phyloP scores from a whole-genome alignment of 1,139 yeast species.

The Diutina sp. region DNA sequence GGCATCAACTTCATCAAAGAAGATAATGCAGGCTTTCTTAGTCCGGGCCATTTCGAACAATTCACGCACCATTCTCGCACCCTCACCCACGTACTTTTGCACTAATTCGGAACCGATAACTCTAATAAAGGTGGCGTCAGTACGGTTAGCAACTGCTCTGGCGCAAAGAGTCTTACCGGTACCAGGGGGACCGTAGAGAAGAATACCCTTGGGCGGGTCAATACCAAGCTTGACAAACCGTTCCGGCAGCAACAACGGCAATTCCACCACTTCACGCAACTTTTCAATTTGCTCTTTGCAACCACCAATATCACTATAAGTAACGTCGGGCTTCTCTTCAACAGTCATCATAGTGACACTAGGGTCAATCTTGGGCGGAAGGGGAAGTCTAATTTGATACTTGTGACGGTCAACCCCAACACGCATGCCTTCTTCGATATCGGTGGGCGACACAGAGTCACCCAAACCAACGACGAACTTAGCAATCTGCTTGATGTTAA shows the following conservation, averaged over 20 bases:
- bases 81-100: constrained; percentile 97
- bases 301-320: constrained; percentile 91
- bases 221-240: constrained; percentile 92
- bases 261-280: constrained; percentile 91
- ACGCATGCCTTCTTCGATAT: constrained; percentile 98
- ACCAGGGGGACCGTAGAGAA: constrained; percentile 96
- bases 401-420: constrained; percentile 97
- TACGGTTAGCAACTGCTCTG: constrained; percentile 95
- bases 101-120: constrained; percentile 97
- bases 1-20: constrained; percentile 96
- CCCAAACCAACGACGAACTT: constrained; percentile 95
- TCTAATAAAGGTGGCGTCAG: constrained; percentile 95
- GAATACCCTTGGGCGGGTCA: constrained; percentile 96
- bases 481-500: constrained; percentile 95
- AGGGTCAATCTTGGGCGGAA: constrained; percentile 96
- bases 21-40: constrained; percentile 91
- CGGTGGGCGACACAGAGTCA: constrained; percentile 94
- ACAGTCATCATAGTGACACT: constrained; percentile 99
- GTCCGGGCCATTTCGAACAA: constrained; percentile 97
- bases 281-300: constrained; percentile 97
- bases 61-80: constrained; percentile 98
- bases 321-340: constrained; percentile 92
- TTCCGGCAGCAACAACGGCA: constrained; percentile 90
- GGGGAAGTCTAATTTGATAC: constrained; percentile 90
- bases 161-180: constrained; percentile 98